Evolutionary conservation across 1,139 yeast genomes (phyloP).

Genomic region (Candida tunisiensis): DNA sequence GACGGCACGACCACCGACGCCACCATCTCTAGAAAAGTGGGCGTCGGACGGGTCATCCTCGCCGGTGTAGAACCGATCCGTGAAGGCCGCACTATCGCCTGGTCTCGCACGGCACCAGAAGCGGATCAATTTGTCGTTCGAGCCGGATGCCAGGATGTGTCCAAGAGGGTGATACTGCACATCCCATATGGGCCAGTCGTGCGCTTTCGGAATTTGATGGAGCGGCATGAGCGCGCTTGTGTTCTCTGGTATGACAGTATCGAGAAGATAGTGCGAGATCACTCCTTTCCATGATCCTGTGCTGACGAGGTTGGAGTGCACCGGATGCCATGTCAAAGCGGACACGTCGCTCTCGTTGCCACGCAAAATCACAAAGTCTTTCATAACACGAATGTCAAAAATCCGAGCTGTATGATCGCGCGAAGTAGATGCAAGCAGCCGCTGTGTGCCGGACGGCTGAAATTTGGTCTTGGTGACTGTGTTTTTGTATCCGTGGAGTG

Average conservation of each 20-base stretch:
- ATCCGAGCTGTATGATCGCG: conserved; percentile 80
- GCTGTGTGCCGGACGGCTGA: conserved; percentile 46
- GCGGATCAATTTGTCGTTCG: conserved; percentile 85
- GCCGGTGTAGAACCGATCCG: conserved; percentile 65
- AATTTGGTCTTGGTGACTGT: conserved; percentile 75
- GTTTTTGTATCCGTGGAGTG: conserved; percentile 85
- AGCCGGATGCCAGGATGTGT: conserved; percentile 79
- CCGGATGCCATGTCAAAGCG: conserved; percentile 84
- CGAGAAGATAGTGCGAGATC: conserved; percentile 57
- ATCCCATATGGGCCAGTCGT: conserved; percentile 83
- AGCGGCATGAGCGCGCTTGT: conserved; percentile 16
- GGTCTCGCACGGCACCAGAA: conserved; percentile 94
- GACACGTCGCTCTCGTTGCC: conserved; percentile 79
- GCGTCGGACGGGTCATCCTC: too few relatives aligned
- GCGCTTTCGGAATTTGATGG: conserved; percentile 64
- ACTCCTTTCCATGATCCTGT: conserved; percentile 89
- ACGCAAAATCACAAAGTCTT: conserved; percentile 52
- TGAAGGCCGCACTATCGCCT: conserved; percentile 67
- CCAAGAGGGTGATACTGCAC: conserved; percentile 91
- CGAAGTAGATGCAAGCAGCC: conserved; percentile 72
- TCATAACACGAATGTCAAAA: conserved; percentile 76
- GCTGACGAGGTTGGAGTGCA: conserved; percentile 62
- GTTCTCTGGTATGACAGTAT: conserved; percentile 24
- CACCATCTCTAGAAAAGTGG: too few relatives aligned
- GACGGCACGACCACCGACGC: too few relatives aligned